phyloP scores from a whole-genome alignment of 257 asterid species.

The Orobanche coerulescens region DNA sequence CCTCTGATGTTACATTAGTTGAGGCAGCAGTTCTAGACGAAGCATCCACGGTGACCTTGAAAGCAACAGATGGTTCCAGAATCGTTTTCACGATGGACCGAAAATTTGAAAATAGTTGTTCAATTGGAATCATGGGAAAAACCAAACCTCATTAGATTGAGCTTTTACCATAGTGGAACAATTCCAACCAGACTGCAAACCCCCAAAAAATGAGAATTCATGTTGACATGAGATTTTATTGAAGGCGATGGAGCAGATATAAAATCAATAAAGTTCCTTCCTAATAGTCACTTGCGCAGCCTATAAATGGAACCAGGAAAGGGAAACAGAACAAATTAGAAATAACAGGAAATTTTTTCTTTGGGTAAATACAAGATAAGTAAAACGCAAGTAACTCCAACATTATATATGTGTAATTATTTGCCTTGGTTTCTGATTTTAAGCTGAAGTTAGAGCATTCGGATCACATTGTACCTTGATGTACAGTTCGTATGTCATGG shows the following conservation, averaged over 20 bases:
- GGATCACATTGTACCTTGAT: neutral
- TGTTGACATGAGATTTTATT: slow-evolving; percentile 12
- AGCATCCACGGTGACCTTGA: slow-evolving; percentile 51
- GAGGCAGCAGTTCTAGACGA: slow-evolving; percentile 28
- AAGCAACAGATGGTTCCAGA: slow-evolving; percentile 34
- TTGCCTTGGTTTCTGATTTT: neutral
- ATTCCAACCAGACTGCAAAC: slow-evolving; percentile 36
- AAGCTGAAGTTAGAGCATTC: neutral
- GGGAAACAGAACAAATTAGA: neutral
- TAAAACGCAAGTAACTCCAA: neutral
- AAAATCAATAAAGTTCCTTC: neutral
- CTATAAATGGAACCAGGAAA: neutral
- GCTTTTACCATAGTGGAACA: slow-evolving; percentile 37
- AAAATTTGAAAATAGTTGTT: slow-evolving; percentile 27
- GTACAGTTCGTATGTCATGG: neutral
- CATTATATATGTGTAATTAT: neutral
- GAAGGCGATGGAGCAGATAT: slow-evolving; percentile 24
- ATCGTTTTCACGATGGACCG: slow-evolving; percentile 24
- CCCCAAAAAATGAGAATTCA: slow-evolving; percentile 26
- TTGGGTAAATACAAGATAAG: neutral
- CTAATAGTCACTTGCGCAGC: neutral
- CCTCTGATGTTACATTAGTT: slow-evolving; percentile 28
- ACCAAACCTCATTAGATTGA: slow-evolving; percentile 42
- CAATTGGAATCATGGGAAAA: slow-evolving; percentile 29
- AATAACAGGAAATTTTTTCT: neutral